Conservation (phyloP, 1,139 yeast genomes). For the Candida anutae region DNA sequence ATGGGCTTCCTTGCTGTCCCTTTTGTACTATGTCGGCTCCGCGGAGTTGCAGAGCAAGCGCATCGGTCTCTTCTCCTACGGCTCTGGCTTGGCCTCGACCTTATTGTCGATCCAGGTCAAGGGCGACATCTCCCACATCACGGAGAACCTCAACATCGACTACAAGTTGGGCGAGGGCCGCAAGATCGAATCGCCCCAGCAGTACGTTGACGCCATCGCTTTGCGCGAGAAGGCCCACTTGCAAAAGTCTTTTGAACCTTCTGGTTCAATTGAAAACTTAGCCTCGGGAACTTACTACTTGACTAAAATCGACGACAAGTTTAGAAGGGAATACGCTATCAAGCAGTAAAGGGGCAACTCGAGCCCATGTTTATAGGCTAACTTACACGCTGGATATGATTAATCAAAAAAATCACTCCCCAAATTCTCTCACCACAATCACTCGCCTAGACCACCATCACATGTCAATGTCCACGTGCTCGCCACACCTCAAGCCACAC, state of each 20-base stretch:
- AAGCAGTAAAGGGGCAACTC: constrained; percentile 33
- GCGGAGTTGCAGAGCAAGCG: constrained; percentile 76
- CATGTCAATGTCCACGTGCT: too few species aligned
- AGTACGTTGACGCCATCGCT: constrained; percentile 73
- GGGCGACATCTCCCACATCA: constrained; percentile 73
- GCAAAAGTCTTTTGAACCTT: constrained; percentile 70
- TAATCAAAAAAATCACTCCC: constrained; percentile 1
- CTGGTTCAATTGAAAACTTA: constrained; percentile 68
- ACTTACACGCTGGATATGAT: constrained; percentile 1
- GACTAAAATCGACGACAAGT: constrained; percentile 78
- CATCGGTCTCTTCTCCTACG: constrained; percentile 91
- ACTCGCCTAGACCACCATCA: too few species aligned
- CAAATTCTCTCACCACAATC: neutral
- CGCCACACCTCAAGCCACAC: too few species aligned
- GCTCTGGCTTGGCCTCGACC: constrained; percentile 95
- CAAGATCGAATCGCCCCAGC: constrained; percentile 59
- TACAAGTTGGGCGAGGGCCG: constrained; percentile 61
- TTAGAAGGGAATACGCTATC: constrained; percentile 69
- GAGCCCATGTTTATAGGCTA: too few species aligned
- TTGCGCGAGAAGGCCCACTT: constrained; percentile 87
- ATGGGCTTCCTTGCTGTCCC: constrained; percentile 80
- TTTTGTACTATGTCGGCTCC: constrained; percentile 66
- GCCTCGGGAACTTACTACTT: constrained; percentile 78
- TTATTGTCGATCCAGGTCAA: constrained; percentile 71
- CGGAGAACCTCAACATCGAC: constrained; percentile 60